Base-by-base conservation (phyloP, 768 basidiomycete genomes). In the Gloeopeniophorella convolvens region DNA sequence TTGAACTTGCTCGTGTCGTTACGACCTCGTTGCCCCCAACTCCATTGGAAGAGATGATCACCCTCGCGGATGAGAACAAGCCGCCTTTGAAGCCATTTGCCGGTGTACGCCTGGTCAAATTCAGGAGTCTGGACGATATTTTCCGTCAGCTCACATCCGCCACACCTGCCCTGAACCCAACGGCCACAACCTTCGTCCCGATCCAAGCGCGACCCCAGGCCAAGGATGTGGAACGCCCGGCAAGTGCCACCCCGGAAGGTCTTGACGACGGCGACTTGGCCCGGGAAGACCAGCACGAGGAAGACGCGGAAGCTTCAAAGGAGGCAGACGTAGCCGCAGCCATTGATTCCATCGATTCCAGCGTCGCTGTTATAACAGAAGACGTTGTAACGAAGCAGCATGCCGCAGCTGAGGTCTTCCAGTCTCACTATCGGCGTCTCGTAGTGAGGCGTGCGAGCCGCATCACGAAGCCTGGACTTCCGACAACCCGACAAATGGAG, bases 41-140 rank as follows among this genome's bases (percentile, higher is more conserved):
- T 5, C 34, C 40, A 4, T 39, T 56, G 5, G 54, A 56, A 18
- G 51, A 54, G 35, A 56, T 56, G 45, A 24, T 56, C n/a, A 24
- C 13, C 15, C 41, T 56, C 11, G 13, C 32, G 11, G 20, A 53
- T 6, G 51, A 35, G 40, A 37, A 6, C 12, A 39, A n/a, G 28
- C 13, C 3, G 1, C 2, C 33, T 3, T 18, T 3, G 4, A n/a
- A 3, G 9, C 12, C 5, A 20, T 36, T 45, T 20, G 28, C 37
- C 24, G 45, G 44, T 1, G 40, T 43, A 6, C 35, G 41, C 20
- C 24, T 21, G 2, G 26, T 57, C 11, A 50, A 28, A 23, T 57
- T 57, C 21, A 55, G 24, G 26, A 7, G 34, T 6, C 27, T 43
- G 7, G 27, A 23, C 3, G 53, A 55, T 26, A 43, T 57, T 15